Evolutionary conservation across 2,329 filamentous ascomycete genomes (phyloP).

Genomic region (Colletotrichum liriopes): DNA sequence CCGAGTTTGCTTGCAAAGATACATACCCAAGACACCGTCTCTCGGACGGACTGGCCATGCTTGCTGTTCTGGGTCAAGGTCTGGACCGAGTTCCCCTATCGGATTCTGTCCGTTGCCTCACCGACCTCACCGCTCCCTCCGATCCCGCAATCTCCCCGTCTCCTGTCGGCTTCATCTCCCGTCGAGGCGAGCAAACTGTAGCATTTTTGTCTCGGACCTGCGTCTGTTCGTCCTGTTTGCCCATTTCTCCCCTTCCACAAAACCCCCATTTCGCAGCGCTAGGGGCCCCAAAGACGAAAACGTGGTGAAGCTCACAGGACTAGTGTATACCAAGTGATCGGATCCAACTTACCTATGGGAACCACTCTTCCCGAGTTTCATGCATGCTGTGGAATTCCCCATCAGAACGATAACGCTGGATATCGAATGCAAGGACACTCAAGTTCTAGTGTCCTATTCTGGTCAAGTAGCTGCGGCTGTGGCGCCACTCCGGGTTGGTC

Average conservation of each 20-base stretch:
- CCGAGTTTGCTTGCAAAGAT: neutral
- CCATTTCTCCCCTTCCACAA: neutral
- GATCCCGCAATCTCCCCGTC: constrained; percentile 18
- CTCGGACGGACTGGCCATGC: neutral
- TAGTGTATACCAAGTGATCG: neutral
- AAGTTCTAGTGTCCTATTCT: too few species aligned
- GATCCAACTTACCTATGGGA: neutral
- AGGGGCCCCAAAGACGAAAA: neutral
- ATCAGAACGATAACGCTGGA: too few species aligned
- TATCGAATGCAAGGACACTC: too few species aligned
- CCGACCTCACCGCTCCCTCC: constrained; percentile 32
- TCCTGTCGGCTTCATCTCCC: neutral
- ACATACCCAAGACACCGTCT: neutral
- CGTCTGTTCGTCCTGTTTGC: neutral
- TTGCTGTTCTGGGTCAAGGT: constrained; percentile 24
- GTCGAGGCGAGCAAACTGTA: neutral
- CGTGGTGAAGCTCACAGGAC: neutral
- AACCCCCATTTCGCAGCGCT: neutral
- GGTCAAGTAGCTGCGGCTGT: too few species aligned
- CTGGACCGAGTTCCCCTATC: constrained; percentile 16
- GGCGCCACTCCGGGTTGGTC: too few species aligned
- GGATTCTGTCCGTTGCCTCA: constrained; percentile 30
- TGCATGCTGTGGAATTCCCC: neutral
- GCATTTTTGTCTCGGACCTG: neutral
- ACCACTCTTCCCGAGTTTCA: neutral